Conservation (phyloP, 805 yeast species). For the Yarrowia porcina region DNA sequence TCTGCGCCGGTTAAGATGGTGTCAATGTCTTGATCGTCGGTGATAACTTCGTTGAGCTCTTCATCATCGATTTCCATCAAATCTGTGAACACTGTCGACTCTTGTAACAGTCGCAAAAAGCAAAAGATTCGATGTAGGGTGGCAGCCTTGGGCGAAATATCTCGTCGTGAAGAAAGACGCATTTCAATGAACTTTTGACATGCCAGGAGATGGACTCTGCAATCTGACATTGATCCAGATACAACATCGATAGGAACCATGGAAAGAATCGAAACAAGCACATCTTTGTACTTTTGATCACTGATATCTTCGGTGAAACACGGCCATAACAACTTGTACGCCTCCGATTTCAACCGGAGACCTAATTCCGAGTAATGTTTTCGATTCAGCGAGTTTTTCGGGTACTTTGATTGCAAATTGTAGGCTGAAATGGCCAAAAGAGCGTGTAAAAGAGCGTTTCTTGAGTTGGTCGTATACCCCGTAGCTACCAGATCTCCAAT, state of each 20-base stretch:
- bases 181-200: constrained; percentile 72
- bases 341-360: constrained; percentile 69
- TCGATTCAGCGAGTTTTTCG: constrained; percentile 64
- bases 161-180: constrained; percentile 63
- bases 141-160: constrained; percentile 69
- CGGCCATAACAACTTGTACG: constrained; percentile 60
- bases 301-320: constrained; percentile 51
- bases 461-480: constrained; percentile 71
- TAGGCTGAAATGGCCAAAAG: constrained; percentile 78
- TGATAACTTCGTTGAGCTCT: constrained; percentile 28
- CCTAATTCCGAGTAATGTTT: constrained; percentile 70
- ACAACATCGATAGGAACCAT: constrained; percentile 87
- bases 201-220: constrained; percentile 68
- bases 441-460: constrained; percentile 75
- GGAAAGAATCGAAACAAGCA: constrained; percentile 74
- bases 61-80: constrained; percentile 29
- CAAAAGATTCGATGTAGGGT: constrained; percentile 75
- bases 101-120: constrained; percentile 70
- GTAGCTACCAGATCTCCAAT: constrained; percentile 74
- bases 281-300: constrained; percentile 74
- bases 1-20: constrained; percentile 23
- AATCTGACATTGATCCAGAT: constrained; percentile 88
- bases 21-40: constrained; percentile 18
- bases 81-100: constrained; percentile 52
- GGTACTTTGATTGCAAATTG: constrained; percentile 69